Percentiles rank a stretch among this genome's conserved stretches.
Conservation (phyloP, 2,329 filamentous ascomycete species). For the Iodosphaeria phyllophila region DNA sequence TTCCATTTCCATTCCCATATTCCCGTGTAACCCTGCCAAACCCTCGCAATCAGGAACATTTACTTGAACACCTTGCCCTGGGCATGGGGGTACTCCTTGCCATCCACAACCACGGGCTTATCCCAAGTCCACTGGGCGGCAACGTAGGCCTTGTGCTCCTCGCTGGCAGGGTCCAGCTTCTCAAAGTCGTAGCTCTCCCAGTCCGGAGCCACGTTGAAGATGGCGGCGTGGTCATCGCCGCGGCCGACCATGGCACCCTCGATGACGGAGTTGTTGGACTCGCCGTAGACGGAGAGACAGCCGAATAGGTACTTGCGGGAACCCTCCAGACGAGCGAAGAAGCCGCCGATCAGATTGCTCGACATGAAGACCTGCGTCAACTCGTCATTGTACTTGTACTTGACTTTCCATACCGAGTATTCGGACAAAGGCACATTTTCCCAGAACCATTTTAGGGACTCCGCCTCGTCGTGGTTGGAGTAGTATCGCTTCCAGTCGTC, state of each 20-base stretch:
- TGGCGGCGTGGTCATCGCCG: slow-evolving; percentile 67
- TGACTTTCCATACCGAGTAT: slow-evolving; percentile 85
- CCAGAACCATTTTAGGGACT: slow-evolving; percentile 95
- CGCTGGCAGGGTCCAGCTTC: slow-evolving; percentile 82
- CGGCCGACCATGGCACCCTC: slow-evolving; percentile 89
- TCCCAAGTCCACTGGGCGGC: slow-evolving; percentile 87
- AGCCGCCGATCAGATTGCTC: slow-evolving; percentile 93
- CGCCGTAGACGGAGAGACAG: slow-evolving; percentile 71
- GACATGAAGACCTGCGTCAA: slow-evolving; percentile 97
- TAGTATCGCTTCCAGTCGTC: slow-evolving; percentile 99
- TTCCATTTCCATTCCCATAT: no score
- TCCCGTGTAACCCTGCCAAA: no score
- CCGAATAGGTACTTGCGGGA: slow-evolving; percentile 98
- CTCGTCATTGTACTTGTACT: slow-evolving; percentile 99
- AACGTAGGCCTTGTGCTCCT: slow-evolving; percentile 71
- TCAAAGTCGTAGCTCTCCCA: slow-evolving; percentile 91
- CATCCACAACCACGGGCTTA: slow-evolving; percentile 57
- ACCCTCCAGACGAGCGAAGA: slow-evolving; percentile 91
- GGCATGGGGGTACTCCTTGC: slow-evolving; percentile 77
- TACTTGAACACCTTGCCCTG: slow-evolving; percentile 99
- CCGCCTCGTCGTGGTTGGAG: slow-evolving; percentile 83
- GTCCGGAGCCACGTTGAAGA: slow-evolving; percentile 94
- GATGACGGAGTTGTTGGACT: slow-evolving; percentile 76
- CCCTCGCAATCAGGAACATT: no score
- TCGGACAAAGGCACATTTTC: slow-evolving; percentile 85